A percentile compares a stretch with the other conserved stretches of the same genome.
These are phyloP conservation scores for Lipomyces kockii DNA, from an alignment of 805 yeast species.

Conservation along the genomic window DNA sequence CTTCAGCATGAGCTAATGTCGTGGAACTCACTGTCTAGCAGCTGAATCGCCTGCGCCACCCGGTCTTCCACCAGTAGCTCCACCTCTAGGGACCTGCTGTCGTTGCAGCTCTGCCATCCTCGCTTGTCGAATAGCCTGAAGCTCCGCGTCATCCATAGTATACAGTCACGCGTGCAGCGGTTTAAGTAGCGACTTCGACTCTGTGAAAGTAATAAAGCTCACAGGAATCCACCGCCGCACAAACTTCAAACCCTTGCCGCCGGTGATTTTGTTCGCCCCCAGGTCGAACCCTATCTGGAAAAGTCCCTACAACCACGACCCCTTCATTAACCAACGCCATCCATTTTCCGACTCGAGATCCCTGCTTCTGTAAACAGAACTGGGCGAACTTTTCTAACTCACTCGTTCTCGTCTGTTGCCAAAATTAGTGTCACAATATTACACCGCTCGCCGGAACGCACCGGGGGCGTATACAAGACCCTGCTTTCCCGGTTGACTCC, in stretches of 20 bases:
- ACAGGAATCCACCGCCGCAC: not conserved
- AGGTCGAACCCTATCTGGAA: not conserved
- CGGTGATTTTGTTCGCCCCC: not conserved
- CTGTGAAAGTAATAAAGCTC: too few species aligned
- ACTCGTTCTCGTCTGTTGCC: not conserved
- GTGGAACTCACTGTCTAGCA: conserved; percentile 10
- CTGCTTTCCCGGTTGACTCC: conserved; percentile 24
- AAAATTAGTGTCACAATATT: conserved; percentile 16
- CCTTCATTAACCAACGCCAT: not conserved
- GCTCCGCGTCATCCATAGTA: conserved; percentile 81
- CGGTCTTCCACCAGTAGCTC: conserved; percentile 19
- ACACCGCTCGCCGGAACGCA: conserved; percentile 16
- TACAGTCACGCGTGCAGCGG: not conserved
- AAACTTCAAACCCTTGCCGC: not conserved
- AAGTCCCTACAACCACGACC: not conserved
- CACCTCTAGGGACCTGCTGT: conserved; percentile 37
- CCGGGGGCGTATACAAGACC: conserved; percentile 17
- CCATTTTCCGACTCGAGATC: not conserved
- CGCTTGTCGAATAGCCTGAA: conserved; percentile 91
- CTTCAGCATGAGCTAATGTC: not conserved
- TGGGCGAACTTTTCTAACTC: not conserved
- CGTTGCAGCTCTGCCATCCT: conserved; percentile 81
- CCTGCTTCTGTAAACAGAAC: not conserved
- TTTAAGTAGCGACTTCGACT: too few species aligned
- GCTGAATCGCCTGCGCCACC: conserved; percentile 10